Percentiles rank a stretch among this genome's conserved stretches.
These are phyloP conservation scores for Pseudodiploospora longispora DNA, from an alignment of 2,329 filamentous ascomycete species.

Conservation along the genomic window DNA sequence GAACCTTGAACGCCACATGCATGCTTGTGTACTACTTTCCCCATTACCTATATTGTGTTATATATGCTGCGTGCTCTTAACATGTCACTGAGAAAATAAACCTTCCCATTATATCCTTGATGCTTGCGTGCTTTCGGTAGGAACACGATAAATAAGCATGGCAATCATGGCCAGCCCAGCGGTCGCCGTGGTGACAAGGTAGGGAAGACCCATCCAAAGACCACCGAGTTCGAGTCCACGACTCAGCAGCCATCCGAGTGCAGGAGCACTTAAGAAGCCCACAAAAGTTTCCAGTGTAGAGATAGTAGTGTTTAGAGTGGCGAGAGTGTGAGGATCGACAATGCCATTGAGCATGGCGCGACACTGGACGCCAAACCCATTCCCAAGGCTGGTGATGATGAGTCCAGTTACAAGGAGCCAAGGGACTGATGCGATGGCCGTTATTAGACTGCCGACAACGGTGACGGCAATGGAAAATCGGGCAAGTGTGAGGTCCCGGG, in stretches of 20 bases:
- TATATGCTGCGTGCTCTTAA: too few relatives aligned
- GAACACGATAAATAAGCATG: constrained; percentile 22
- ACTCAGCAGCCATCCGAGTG: constrained; percentile 38
- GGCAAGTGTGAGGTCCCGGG: constrained; percentile 33
- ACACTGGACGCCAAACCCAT: constrained; percentile 33
- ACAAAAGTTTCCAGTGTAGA: constrained; percentile 42
- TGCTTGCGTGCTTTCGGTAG: constrained; percentile 12
- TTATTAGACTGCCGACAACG: constrained; percentile 27
- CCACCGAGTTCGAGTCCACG: constrained; percentile 38
- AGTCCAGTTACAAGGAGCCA: constrained; percentile 31
- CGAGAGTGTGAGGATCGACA: constrained; percentile 45
- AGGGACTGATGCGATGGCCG: constrained; percentile 27
- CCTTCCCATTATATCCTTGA: too few relatives aligned
- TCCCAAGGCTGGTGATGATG: constrained; percentile 36
- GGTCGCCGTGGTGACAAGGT: constrained; percentile 28
- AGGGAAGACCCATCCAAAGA: constrained; percentile 42
- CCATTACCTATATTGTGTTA: too few relatives aligned
- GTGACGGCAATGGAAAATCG: constrained; percentile 25
- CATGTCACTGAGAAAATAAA: too few relatives aligned
- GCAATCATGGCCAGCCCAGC: constrained; percentile 20
- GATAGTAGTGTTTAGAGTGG: constrained; percentile 45
- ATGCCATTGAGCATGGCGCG: constrained; percentile 44
- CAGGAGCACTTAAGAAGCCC: constrained; percentile 36
- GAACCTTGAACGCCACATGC: too few relatives aligned
- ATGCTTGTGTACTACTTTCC: too few relatives aligned